Evolutionary conservation across 495 filamentous ascomycete species (phyloP).

Genomic region (Hyaloscypha bicolor): DNA sequence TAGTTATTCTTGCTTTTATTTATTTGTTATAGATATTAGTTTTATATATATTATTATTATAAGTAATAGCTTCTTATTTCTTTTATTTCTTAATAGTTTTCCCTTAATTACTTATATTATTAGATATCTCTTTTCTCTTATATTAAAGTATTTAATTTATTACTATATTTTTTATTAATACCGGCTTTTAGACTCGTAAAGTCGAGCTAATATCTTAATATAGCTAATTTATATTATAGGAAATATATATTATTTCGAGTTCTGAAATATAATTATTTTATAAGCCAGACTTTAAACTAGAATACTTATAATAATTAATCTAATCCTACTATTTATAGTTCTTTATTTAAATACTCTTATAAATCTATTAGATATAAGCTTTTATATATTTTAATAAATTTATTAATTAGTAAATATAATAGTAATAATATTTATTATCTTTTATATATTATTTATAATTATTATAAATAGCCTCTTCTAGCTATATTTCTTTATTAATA

Average conservation of each 20-base stretch:
- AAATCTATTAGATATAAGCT: too few relatives aligned
- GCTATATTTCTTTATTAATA: too few relatives aligned
- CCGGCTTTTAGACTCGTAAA: slow-evolving; percentile 13
- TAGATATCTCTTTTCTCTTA: slow-evolving; percentile 23
- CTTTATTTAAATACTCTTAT: too few relatives aligned
- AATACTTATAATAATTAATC: slow-evolving; percentile 4
- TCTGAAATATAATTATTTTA: slow-evolving; percentile 5
- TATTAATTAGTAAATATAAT: too few relatives aligned
- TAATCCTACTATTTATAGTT: too few relatives aligned
- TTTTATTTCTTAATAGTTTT: not conserved
- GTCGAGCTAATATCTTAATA: slow-evolving; percentile 15
- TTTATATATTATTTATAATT: too few relatives aligned
- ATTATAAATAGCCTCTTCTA: too few relatives aligned
- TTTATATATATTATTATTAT: slow-evolving; percentile 3
- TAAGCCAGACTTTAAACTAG: slow-evolving; percentile 16
- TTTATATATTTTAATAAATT: too few relatives aligned
- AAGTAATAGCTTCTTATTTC: slow-evolving; percentile 12
- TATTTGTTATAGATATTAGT: slow-evolving; percentile 21
- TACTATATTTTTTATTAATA: slow-evolving; percentile 21
- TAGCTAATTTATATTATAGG: slow-evolving; percentile 17
- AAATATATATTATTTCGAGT: slow-evolving; percentile 20
- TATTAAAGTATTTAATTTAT: slow-evolving; percentile 29
- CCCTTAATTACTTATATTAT: slow-evolving; percentile 11
- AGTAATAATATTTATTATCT: too few relatives aligned
- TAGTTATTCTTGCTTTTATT: slow-evolving; percentile 17